Base-by-base conservation (phyloP, 345 rosid genomes). In the Syzygium jambos region DNA sequence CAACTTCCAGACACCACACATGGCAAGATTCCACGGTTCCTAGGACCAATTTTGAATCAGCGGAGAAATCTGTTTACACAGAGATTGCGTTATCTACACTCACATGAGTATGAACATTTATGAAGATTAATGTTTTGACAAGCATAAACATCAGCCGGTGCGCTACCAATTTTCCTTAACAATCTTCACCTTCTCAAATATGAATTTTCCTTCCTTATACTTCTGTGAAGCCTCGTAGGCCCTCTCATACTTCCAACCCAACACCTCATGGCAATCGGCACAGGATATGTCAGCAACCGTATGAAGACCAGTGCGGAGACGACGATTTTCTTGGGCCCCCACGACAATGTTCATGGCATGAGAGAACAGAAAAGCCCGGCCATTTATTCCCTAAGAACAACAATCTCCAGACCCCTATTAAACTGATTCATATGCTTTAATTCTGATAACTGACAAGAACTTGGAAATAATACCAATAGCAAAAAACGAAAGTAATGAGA, bases 151-250 rank as follows among this genome's bases (percentile, higher is more conserved):
- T 73, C 49, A 73, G 49, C 27, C 10, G 82, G 82, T 38, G 82
- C 82, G 91, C 93, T 95, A 96, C 96, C 97, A 95, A 85, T 94
- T 93, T 78, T 96, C 98, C 91, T 89, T 92, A 85, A 91, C 96
- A 82, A 96, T 95, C 93, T 93, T 96, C 9, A 92, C 90, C 89
- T 94, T 96, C 94, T 96, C 98, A 22, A 96, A 91, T 80, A 96
- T 94, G 92, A 94, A 96, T 89, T 96, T 96, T 84, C 98, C 98
- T 89, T 96, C 98, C 90, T 96, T 96, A 90, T 96, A 96, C 94
- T 92, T 96, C 87, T 95, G 98, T 1, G 96, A 89, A 19, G 90
- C 88, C 89, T 94, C 96, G 3, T 90, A 95, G 11, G 98, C 98
- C 91, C 95, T 92, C 89, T 94, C 95, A 49, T 96, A 96, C 91